Conservation (phyloP, 78 protist genomes). For the Dictyostelium intermedium region DNA sequence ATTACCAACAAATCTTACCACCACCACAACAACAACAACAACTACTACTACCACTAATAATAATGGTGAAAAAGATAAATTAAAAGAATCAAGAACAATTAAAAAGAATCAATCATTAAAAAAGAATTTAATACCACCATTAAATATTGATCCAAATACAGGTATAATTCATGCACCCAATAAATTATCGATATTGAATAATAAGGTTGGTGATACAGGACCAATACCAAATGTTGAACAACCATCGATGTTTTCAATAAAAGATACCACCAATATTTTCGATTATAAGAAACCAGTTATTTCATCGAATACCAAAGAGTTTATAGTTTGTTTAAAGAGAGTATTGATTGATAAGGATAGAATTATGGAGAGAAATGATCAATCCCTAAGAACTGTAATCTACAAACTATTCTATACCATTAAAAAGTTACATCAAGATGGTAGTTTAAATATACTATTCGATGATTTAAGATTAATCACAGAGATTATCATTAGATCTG, state of each 20-base stretch:
- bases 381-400: neutral
- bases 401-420: neutral
- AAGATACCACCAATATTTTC: slow-evolving; percentile 41
- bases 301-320: neutral
- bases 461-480: slow-evolving; percentile 33
- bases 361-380: slow-evolving; percentile 47
- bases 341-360: slow-evolving; percentile 8
- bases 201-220: neutral
- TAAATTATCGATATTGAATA: slow-evolving; percentile 8
- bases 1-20: no score
- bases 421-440: neutral
- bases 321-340: neutral
- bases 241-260: slow-evolving; percentile 24
- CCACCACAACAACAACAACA: neutral
- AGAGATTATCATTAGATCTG: slow-evolving; percentile 43
- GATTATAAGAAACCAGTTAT: slow-evolving; percentile 21
- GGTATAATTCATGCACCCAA: neutral
- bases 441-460: neutral
- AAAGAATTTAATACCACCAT: neutral
- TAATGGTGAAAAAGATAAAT: neutral
- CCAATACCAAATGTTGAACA: slow-evolving; percentile 9
- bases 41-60: neutral
- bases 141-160: neutral
- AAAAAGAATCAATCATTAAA: slow-evolving; percentile 2
- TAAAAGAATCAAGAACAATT: slow-evolving; percentile 6